These are phyloP conservation scores for Ceratobasidium theobromae DNA, from an alignment of 1,284 basidiomycete genomes.

Conservation along the genomic window DNA sequence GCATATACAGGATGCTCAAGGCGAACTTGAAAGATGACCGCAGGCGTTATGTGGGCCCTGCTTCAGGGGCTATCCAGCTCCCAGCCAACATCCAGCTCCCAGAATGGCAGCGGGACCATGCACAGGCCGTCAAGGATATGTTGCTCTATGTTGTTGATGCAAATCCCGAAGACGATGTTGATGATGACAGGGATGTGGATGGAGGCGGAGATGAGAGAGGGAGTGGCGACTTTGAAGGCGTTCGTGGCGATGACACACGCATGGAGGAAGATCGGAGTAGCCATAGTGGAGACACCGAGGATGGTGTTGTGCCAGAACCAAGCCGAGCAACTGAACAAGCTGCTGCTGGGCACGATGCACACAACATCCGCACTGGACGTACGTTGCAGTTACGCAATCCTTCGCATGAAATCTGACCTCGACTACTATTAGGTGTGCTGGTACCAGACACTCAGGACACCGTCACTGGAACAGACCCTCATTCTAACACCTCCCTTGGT, in stretches of 20 bases:
- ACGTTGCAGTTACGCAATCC: not conserved
- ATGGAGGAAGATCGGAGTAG: too few species aligned
- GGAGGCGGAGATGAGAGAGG: not conserved
- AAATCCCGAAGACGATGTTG: not conserved
- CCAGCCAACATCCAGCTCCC: not conserved
- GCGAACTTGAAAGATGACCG: not conserved
- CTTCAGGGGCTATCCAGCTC: not conserved
- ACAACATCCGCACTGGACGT: not conserved
- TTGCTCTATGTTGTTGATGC: not conserved
- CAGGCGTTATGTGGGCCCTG: not conserved
- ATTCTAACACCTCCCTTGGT: not conserved
- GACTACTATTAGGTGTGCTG: not conserved
- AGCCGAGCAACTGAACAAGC: too few species aligned
- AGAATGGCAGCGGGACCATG: conserved; percentile 1
- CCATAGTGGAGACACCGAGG: too few species aligned
- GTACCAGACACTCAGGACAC: not conserved
- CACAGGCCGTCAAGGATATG: not conserved
- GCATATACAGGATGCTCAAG: not conserved
- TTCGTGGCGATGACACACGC: not conserved
- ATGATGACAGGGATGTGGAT: not conserved
- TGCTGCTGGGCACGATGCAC: not conserved
- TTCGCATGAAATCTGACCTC: not conserved
- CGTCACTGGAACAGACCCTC: not conserved
- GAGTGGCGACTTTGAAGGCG: not conserved
- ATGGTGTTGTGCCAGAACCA: too few species aligned